Percentiles rank a stretch among this genome's conserved stretches.
Conservation (phyloP, 495 filamentous ascomycete genomes). For the Immersiella caudata region DNA sequence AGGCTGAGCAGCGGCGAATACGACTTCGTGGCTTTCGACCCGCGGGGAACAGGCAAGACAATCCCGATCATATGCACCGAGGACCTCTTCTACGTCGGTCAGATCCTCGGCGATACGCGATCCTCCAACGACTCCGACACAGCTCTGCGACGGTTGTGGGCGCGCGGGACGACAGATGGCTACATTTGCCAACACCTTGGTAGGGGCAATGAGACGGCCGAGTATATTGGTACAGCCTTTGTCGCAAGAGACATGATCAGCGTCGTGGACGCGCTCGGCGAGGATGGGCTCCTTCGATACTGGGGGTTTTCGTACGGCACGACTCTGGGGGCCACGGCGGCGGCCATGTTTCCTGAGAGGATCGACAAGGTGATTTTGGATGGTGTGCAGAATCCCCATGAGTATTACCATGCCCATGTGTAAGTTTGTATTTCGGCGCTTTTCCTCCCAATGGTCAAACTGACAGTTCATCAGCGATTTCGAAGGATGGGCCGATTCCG, state of each 20-base stretch:
- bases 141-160: constrained; percentile 32
- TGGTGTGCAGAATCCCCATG: constrained; percentile 44
- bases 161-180: constrained; percentile 18
- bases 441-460: not conserved
- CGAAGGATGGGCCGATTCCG: constrained; percentile 36
- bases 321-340: constrained; percentile 43
- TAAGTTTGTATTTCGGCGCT: constrained; percentile 15
- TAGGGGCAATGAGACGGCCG: constrained; percentile 26
- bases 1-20: constrained; percentile 41
- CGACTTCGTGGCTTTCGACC: constrained; percentile 48
- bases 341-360: constrained; percentile 51
- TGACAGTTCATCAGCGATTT: constrained; percentile 22
- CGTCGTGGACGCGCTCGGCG: constrained; percentile 45
- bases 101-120: not conserved
- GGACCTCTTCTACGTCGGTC: not conserved
- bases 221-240: constrained; percentile 43
- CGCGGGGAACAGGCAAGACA: constrained; percentile 45
- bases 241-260: constrained; percentile 48
- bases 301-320: constrained; percentile 54
- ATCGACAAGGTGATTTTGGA: constrained; percentile 48
- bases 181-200: constrained; percentile 22
- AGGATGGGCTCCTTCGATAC: constrained; percentile 50
- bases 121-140: constrained; percentile 28
- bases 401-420: constrained; percentile 42
- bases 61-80: constrained; percentile 41